phyloP scores from a whole-genome alignment of 768 basidiomycete species.

The Phylloporus scabripes region DNA sequence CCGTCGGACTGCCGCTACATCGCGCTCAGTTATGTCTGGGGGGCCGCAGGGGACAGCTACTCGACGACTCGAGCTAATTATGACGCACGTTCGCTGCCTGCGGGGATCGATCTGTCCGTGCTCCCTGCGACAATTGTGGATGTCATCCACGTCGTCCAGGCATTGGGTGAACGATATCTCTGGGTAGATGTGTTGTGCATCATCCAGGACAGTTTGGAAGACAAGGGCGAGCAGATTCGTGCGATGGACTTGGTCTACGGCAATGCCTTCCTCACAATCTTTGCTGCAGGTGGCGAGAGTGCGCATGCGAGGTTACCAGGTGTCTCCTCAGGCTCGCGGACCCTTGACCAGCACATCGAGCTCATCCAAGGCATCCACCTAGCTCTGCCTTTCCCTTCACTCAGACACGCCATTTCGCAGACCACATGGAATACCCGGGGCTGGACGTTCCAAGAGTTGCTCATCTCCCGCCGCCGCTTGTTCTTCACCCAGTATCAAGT shows the following conservation, averaged over 20 bases:
- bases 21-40: slow-evolving; percentile 1
- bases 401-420: background rate
- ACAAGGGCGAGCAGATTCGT: slow-evolving; percentile 5
- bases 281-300: slow-evolving; percentile 5
- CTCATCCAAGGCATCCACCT: background rate
- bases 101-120: slow-evolving; percentile 1
- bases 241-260: slow-evolving; percentile 9
- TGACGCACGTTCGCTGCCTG: background rate
- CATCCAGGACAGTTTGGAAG: slow-evolving; percentile 10
- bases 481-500: background rate
- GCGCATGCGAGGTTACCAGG: background rate
- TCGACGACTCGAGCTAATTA: background rate
- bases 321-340: background rate
- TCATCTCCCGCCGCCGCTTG: background rate
- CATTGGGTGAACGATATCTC: background rate
- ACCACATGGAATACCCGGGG: background rate
- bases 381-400: background rate
- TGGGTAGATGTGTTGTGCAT: slow-evolving; percentile 13
- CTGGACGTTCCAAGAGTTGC: slow-evolving; percentile 1
- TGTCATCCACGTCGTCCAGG: background rate
- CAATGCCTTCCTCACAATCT: slow-evolving; percentile 2
- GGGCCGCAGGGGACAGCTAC: background rate
- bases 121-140: slow-evolving; percentile 7
- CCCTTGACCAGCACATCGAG: background rate
- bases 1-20: background rate